Conservation (phyloP, 345 rosid species). For the Garcia nutans region DNA sequence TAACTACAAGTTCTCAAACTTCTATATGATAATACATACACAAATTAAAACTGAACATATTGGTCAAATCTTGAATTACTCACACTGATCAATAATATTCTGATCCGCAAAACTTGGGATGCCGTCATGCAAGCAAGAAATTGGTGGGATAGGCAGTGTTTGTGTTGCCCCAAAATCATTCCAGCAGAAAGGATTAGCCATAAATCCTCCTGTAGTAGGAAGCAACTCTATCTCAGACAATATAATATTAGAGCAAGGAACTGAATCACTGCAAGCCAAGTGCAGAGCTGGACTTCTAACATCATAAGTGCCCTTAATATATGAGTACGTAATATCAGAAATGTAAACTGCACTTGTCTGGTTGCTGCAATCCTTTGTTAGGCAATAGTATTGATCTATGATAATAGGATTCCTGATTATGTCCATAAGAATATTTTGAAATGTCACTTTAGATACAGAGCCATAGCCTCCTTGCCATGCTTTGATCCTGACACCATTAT, state of each 20-base stretch:
- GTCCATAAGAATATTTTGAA: constrained; percentile 34
- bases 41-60: constrained; percentile 9
- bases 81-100: constrained; percentile 26
- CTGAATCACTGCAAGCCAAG: constrained; percentile 40
- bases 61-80: background rate
- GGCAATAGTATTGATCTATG: constrained; percentile 41
- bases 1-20: background rate
- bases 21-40: constrained; percentile 10
- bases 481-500: constrained; percentile 39
- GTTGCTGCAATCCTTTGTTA: constrained; percentile 26
- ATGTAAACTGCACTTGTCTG: constrained; percentile 35
- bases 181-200: constrained; percentile 79
- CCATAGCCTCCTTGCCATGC: constrained; percentile 47
- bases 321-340: constrained; percentile 24
- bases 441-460: constrained; percentile 25
- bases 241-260: constrained; percentile 34
- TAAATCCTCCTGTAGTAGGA: constrained; percentile 63
- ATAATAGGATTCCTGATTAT: constrained; percentile 30
- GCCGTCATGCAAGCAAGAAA: constrained; percentile 39
- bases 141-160: constrained; percentile 41
- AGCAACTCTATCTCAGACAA: constrained; percentile 36
- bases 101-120: constrained; percentile 26
- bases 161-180: constrained; percentile 74
- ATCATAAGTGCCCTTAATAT: constrained; percentile 38
- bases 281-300: constrained; percentile 44